Percentiles rank a stretch among this genome's conserved stretches.
These are phyloP conservation scores for Aspergillus fijiensis DNA, from an alignment of 2,329 filamentous ascomycete genomes.

Conservation along the genomic window DNA sequence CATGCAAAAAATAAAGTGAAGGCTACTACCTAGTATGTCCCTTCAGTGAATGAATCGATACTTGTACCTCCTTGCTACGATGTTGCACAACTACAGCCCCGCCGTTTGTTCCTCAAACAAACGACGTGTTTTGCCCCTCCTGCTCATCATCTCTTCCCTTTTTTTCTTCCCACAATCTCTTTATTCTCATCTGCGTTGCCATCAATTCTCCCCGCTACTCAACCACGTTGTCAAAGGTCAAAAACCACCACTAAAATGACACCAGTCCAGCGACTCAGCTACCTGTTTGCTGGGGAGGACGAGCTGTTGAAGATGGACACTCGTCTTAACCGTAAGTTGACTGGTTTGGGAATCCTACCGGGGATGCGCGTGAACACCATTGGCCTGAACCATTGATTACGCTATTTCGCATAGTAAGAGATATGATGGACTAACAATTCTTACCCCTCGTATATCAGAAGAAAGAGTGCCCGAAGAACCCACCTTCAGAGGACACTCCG, in stretches of 20 bases:
- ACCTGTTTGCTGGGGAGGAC: not conserved
- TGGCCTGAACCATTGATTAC: not conserved
- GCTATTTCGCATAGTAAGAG: not conserved
- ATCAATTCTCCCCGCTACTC: too few relatives aligned
- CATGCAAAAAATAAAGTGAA: too few relatives aligned
- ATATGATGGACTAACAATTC: not conserved
- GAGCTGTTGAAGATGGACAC: not conserved
- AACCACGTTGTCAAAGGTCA: too few relatives aligned
- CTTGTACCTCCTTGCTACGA: not conserved
- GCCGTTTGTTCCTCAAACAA: not conserved
- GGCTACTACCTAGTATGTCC: too few relatives aligned
- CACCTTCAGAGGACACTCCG: not conserved
- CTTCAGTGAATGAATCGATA: too few relatives aligned
- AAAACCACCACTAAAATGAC: not conserved
- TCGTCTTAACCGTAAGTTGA: not conserved
- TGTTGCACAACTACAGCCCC: not conserved
- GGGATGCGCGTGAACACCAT: not conserved
- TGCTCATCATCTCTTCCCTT: too few relatives aligned
- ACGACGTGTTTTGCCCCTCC: not conserved
- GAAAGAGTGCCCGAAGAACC: not conserved
- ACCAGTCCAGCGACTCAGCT: not conserved
- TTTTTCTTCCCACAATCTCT: not conserved
- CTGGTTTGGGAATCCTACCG: not conserved
- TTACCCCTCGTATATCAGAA: not conserved
- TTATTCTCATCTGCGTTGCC: not conserved